Conservation (phyloP, 2,329 filamentous ascomycete species). For the Aspergillus cejpii region DNA sequence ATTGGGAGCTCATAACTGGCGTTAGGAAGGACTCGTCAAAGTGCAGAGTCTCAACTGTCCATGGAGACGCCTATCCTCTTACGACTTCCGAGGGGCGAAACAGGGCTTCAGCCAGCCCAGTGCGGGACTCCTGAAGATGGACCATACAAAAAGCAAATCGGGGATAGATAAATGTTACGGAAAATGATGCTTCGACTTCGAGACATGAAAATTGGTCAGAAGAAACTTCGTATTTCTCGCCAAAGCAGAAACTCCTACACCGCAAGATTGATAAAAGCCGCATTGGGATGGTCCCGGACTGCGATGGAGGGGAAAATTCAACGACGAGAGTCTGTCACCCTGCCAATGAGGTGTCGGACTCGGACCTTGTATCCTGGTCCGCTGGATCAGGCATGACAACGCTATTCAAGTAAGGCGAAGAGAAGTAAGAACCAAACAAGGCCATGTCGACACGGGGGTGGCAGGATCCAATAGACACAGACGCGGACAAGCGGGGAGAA, state of each 20-base stretch:
- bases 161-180: neutral
- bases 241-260: neutral
- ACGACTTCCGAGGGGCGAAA: no score
- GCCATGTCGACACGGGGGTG: conserved; percentile 5
- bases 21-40: conserved; percentile 19
- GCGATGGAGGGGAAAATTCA: neutral
- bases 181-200: neutral
- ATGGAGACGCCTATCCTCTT: no score
- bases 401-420: conserved; percentile 52
- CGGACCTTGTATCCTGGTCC: conserved; percentile 36
- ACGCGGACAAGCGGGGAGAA: conserved; percentile 17
- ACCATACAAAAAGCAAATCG: neutral
- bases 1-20: conserved; percentile 22
- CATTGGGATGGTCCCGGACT: neutral
- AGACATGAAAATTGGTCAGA: neutral
- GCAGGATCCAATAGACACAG: conserved; percentile 23
- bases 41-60: no score
- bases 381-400: conserved; percentile 66
- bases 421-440: conserved; percentile 11
- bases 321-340: neutral
- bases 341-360: conserved; percentile 18
- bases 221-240: neutral
- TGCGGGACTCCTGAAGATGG: neutral
- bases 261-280: neutral
- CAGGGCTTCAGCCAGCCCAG: neutral